Evolutionary conservation across 257 asterid genomes (phyloP).

Genomic region (Lantana camara): DNA sequence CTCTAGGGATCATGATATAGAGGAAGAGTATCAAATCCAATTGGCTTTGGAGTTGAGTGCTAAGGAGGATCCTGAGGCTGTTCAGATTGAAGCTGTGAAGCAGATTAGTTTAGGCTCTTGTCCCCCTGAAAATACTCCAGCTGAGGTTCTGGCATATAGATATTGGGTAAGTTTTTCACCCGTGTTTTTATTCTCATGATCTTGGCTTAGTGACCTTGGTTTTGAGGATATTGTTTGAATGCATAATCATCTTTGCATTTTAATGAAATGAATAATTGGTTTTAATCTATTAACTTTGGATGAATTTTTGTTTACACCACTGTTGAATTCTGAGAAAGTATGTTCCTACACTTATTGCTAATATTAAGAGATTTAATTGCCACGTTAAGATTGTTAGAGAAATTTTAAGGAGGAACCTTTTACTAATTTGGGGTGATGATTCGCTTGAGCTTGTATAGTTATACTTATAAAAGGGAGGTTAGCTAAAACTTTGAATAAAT

Average conservation of each 20-base stretch:
- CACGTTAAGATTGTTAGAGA: neutral
- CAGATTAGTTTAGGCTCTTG: slow-evolving; percentile 93
- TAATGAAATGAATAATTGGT: neutral
- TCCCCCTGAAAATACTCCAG: slow-evolving; percentile 72
- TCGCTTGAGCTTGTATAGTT: slow-evolving; percentile 8
- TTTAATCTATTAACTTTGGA: neutral
- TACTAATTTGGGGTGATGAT: neutral
- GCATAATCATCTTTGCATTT: neutral
- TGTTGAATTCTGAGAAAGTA: neutral
- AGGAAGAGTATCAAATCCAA: slow-evolving; percentile 94
- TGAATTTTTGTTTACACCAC: neutral
- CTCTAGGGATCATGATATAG: slow-evolving; percentile 81
- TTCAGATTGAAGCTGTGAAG: slow-evolving; percentile 97
- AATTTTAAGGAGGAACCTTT: slow-evolving; percentile 6
- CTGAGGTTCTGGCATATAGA: slow-evolving; percentile 83
- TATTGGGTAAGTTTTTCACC: slow-evolving; percentile 69
- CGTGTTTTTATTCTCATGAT: neutral
- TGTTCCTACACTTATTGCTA: neutral
- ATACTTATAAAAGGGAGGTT: neutral
- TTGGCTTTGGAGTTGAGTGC: slow-evolving; percentile 94
- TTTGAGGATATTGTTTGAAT: neutral
- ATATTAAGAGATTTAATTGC: neutral
- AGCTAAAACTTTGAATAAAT: neutral
- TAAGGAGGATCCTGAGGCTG: slow-evolving; percentile 98
- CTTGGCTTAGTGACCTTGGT: neutral